These are phyloP conservation scores for Scorias spongiosa DNA, from an alignment of 2,329 filamentous ascomycete genomes.

Conservation along the genomic window DNA sequence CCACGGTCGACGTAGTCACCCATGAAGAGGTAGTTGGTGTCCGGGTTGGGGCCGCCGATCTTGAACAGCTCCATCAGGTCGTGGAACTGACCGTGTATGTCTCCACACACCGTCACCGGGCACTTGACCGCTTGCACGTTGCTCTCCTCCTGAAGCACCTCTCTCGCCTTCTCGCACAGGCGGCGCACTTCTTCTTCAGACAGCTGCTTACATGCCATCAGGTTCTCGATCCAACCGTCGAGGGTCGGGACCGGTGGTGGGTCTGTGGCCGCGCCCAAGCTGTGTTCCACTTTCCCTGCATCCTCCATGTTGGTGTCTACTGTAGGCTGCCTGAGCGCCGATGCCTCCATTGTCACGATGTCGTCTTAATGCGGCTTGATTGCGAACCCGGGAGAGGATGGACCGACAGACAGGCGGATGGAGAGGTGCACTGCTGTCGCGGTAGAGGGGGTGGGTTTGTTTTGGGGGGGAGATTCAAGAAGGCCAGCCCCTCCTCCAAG, in stretches of 20 bases:
- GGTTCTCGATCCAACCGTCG: constrained; percentile 94
- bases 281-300: constrained; percentile 65
- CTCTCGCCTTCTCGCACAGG: constrained; percentile 94
- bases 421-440: constrained; percentile 2
- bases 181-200: constrained; percentile 87
- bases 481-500: neutral
- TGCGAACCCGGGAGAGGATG: neutral
- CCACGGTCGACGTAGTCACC: constrained; percentile 98
- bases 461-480: neutral
- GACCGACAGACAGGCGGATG: constrained; percentile 2
- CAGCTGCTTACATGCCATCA: constrained; percentile 98
- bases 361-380: neutral
- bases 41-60: constrained; percentile 92
- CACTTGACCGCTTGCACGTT: constrained; percentile 99
- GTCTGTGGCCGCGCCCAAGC: constrained; percentile 60
- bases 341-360: constrained; percentile 12
- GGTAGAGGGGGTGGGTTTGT: neutral
- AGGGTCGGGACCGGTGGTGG: constrained; percentile 81
- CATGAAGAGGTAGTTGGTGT: constrained; percentile 99
- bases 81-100: constrained; percentile 98
- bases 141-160: constrained; percentile 92
- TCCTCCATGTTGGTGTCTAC: constrained; percentile 98
- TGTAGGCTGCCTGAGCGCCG: constrained; percentile 15
- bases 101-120: constrained; percentile 93
- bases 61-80: constrained; percentile 98